Base-by-base conservation (phyloP, 1,284 basidiomycete genomes). In the Boletus semigastroideus region DNA sequence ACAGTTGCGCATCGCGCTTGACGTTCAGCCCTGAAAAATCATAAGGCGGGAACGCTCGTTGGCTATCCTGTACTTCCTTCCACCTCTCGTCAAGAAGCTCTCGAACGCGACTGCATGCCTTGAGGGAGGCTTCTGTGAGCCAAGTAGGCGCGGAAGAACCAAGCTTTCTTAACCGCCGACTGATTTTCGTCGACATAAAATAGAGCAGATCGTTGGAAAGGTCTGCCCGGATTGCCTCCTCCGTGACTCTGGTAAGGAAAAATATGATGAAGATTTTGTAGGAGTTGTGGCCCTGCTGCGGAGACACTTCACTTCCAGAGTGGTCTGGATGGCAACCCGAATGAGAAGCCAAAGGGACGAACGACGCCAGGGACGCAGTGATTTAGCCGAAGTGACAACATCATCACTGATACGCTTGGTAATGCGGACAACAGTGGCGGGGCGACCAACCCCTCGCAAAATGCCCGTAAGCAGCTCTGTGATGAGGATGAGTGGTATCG, bases 191-290 rank as follows among this genome's bases (percentile, higher is more conserved):
- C 4, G 53, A 57, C 36, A 62, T 55, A 34, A 14, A 57, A 3
- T 54, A 48, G 4, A 78, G 58, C 1, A 72, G 34, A 19, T 77
- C 70, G 27, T 58, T 71, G 0, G 66, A 37, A 5, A 72, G 49
- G 2, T 55, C 46, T 0, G 22, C 16, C 2, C 48, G 45, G 6
- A 63, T 14, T 3, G 58, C 63, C 8, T 61, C 42, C 3, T 57
- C n/a, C 3, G 75, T 58, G 2, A 77, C 52, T 8, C 57, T 49
- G 1, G 67, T 54, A 42, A 77, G 61, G 30, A 76, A 60, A 48
- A 69, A 77, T 2, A 72, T 47, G 60, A 80, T 73, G 59, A 82
- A 82, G 1, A 42, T 20, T 53, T 82, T 82, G 66, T 81, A 82
- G 1, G 59, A 57, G n/a, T 47, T 46, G 17, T 44, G 48, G 7